These are phyloP conservation scores for Neurospora discreta DNA, from an alignment of 495 filamentous ascomycete genomes.

Conservation along the genomic window DNA sequence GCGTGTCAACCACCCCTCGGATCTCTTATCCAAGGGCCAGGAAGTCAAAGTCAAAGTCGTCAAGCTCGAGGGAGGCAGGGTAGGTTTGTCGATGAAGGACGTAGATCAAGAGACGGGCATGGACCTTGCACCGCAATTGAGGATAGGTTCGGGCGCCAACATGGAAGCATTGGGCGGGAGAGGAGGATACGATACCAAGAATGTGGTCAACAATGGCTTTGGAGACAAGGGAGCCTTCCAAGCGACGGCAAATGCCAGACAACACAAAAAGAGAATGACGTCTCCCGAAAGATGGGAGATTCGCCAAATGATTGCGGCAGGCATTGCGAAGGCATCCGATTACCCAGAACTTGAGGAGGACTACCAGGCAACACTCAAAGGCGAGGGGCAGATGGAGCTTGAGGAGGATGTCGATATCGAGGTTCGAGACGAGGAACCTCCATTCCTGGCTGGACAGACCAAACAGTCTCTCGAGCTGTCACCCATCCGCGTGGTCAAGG, in stretches of 20 bases:
- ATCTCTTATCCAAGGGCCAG: conserved; percentile 71
- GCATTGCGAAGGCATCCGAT: conserved; percentile 77
- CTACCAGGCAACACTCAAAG: conserved; percentile 75
- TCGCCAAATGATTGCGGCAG: conserved; percentile 88
- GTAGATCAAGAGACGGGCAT: conserved; percentile 85
- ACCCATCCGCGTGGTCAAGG: conserved; percentile 92
- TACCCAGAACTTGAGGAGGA: conserved; percentile 95
- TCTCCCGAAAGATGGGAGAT: conserved; percentile 97
- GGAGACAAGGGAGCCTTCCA: conserved; percentile 16
- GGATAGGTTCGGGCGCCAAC: conserved; percentile 86
- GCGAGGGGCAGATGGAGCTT: conserved; percentile 80
- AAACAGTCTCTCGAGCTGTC: conserved; percentile 91
- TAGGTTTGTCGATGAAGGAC: conserved; percentile 93
- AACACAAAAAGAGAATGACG: conserved; percentile 80
- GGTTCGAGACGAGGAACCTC: conserved; percentile 89
- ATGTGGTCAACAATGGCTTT: not conserved
- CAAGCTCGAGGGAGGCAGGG: conserved; percentile 68
- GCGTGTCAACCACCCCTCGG: conserved; percentile 83
- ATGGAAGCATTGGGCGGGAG: conserved; percentile 66
- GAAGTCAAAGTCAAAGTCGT: conserved; percentile 86
- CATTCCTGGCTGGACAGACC: conserved; percentile 91
- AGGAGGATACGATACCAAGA: conserved; percentile 4
- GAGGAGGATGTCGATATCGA: conserved; percentile 98
- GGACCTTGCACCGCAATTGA: conserved; percentile 70
- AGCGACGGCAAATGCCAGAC: conserved; percentile 24